Percentiles rank a stretch among this genome's conserved stretches.
Evolutionary conservation across 768 basidiomycete genomes (phyloP).

Genomic region (Termitomyces sp.): DNA sequence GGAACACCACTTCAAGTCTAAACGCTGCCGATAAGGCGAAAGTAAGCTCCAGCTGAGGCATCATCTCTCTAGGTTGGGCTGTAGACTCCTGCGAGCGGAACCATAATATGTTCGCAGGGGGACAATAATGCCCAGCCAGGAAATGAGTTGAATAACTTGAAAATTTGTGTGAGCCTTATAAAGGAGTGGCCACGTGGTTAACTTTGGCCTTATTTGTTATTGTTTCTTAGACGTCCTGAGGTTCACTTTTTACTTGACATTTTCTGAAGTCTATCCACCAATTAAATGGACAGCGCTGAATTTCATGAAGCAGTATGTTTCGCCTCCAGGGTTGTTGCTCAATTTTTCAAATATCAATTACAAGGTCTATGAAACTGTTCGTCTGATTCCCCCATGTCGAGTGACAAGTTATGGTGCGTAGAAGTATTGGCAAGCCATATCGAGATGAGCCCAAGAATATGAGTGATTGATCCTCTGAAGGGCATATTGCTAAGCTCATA

Average conservation of each 20-base stretch:
- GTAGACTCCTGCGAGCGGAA: constrained; percentile 30
- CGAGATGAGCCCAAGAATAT: neutral
- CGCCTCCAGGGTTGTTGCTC: neutral
- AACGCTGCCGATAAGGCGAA: constrained; percentile 15
- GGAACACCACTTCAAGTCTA: constrained; percentile 27
- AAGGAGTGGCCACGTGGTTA: constrained; percentile 5
- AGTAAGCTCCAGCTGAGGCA: constrained; percentile 30
- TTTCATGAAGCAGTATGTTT: constrained; percentile 52
- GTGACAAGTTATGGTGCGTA: constrained; percentile 72
- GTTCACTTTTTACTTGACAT: no score
- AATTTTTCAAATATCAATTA: neutral
- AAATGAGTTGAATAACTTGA: constrained; percentile 23
- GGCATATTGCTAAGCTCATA: constrained; percentile 73
- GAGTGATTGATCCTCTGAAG: constrained; percentile 26
- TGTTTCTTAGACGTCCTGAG: neutral
- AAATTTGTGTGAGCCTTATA: constrained; percentile 7
- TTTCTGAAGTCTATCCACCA: neutral
- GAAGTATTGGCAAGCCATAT: neutral
- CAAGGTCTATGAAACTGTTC: constrained; percentile 70
- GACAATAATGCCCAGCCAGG: constrained; percentile 27
- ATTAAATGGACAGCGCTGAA: constrained; percentile 50
- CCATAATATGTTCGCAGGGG: constrained; percentile 22
- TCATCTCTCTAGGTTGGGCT: constrained; percentile 22
- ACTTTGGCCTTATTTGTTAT: constrained; percentile 9
- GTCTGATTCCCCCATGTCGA: constrained; percentile 58